A percentile compares a stretch with the other conserved stretches of the same genome.
These are phyloP conservation scores for Trichomonas vaginalis DNA, from an alignment of 208 protist species.

Conservation along the genomic window DNA sequence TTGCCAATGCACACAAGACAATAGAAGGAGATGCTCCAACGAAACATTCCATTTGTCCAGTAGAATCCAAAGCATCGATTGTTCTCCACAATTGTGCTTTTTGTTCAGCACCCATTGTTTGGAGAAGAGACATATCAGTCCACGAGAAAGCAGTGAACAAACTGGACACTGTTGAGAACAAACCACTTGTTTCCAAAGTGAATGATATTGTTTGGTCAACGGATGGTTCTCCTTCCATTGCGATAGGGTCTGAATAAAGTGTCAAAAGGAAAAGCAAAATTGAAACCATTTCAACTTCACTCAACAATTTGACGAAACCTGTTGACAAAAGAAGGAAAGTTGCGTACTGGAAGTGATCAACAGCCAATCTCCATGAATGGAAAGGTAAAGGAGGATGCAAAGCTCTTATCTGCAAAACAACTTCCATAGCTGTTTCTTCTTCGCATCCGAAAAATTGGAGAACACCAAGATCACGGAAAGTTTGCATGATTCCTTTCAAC, in stretches of 20 bases:
- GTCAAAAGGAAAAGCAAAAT: background rate
- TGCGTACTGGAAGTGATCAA: slow-evolving; percentile 1
- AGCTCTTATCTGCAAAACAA: background rate
- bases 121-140: background rate
- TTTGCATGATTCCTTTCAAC: background rate
- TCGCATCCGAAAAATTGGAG: background rate
- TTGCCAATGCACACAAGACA: background rate
- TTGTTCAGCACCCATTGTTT: background rate
- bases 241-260: background rate
- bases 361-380: background rate
- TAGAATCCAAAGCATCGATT: background rate
- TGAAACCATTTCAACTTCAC: background rate
- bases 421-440: background rate
- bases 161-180: background rate
- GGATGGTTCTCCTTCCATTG: background rate
- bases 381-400: background rate
- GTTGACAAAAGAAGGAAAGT: background rate
- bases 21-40: background rate
- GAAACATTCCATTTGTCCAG: background rate
- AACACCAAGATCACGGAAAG: background rate
- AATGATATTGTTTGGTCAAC: background rate
- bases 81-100: background rate
- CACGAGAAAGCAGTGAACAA: background rate
- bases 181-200: background rate
- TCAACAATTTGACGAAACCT: background rate